phyloP scores from a whole-genome alignment of 805 yeast genomes.

The Blastobotrys peoriensis region DNA sequence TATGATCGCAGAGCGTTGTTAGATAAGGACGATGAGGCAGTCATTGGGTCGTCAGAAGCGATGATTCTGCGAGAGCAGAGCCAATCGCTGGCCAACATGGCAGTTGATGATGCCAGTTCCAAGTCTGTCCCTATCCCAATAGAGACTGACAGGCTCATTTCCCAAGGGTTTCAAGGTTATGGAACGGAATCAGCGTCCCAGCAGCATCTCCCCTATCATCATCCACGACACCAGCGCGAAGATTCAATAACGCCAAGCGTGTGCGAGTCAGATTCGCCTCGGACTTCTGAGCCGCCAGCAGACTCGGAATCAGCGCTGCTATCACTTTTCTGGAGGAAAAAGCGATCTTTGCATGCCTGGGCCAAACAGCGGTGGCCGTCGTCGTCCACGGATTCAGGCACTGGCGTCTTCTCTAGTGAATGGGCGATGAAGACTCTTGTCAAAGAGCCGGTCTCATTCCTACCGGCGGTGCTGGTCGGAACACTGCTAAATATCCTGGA shows the following conservation, averaged over 20 bases:
- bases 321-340: background rate
- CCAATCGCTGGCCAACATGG: background rate
- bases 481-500: constrained; percentile 80
- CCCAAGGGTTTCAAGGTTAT: background rate
- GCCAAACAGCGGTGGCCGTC: background rate
- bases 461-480: constrained; percentile 85
- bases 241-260: background rate
- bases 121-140: background rate
- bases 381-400: too few relatives aligned
- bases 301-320: background rate
- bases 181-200: background rate
- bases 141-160: background rate
- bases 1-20: background rate
- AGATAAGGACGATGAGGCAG: background rate
- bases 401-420: background rate
- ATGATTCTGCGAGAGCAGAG: background rate
- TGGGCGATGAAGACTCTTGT: background rate
- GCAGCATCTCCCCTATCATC: too few relatives aligned
- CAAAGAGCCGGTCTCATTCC: constrained; percentile 37
- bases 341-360: background rate
- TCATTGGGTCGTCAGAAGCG: background rate
- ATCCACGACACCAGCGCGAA: background rate
- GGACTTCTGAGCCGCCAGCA: background rate
- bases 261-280: background rate
- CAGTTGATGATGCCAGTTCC: background rate